phyloP scores from a whole-genome alignment of 176 grass and related monocot species.

The Lolium multiflorum region DNA sequence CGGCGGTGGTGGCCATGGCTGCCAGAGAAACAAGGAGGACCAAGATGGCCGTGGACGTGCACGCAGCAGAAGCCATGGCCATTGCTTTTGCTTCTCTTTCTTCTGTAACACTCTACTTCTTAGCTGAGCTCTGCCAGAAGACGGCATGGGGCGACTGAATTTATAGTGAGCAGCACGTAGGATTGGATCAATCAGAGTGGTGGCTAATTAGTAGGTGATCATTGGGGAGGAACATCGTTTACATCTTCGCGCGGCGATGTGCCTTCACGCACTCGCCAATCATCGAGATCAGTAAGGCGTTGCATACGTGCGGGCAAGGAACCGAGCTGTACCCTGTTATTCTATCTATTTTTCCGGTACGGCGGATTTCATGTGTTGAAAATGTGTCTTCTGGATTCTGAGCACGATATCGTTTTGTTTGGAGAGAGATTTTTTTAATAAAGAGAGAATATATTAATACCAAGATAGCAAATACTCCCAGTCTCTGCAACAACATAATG shows the following conservation, averaged over 20 bases:
- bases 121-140: constrained; percentile 26
- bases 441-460: too few relatives aligned
- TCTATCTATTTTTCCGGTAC: constrained; percentile 42
- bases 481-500: too few relatives aligned
- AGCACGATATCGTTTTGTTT: neutral
- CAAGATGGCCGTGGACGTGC: constrained; percentile 20
- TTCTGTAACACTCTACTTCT: neutral
- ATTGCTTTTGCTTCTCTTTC: constrained; percentile 27
- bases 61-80: constrained; percentile 48
- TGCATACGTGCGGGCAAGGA: constrained; percentile 53
- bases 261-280: constrained; percentile 27
- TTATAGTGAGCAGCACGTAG: constrained; percentile 25
- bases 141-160: neutral
- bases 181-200: neutral
- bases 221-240: constrained; percentile 22
- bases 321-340: constrained; percentile 49
- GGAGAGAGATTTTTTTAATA: neutral
- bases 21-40: constrained; percentile 39
- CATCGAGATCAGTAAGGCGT: constrained; percentile 37
- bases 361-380: constrained; percentile 4
- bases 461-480: too few relatives aligned
- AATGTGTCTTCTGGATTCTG: neutral
- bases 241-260: constrained; percentile 32
- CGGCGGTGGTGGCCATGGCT: constrained; percentile 29
- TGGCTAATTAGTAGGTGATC: constrained; percentile 19